These are phyloP conservation scores for Loxodes magnus DNA, from an alignment of 73 alveolate genomes.

Conservation along the genomic window DNA sequence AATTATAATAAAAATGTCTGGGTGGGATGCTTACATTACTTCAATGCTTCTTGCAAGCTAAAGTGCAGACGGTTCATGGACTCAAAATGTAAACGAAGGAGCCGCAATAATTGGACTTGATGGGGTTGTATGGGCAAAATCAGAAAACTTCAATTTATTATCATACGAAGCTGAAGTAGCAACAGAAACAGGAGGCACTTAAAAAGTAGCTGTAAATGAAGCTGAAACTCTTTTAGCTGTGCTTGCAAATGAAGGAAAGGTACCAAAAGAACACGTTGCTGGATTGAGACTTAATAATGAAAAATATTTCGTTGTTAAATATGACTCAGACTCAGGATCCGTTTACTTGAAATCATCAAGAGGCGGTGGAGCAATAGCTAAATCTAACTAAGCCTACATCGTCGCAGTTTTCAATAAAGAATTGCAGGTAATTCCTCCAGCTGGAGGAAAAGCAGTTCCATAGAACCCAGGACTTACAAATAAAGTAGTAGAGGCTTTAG, in stretches of 20 bases:
- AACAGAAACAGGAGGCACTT: too few relatives aligned
- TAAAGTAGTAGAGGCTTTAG: background rate
- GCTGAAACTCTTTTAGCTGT: background rate
- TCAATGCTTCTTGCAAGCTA: too few relatives aligned
- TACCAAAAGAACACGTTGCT: background rate
- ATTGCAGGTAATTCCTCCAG: background rate
- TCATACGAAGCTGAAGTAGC: too few relatives aligned
- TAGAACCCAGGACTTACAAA: background rate
- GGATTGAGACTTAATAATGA: background rate
- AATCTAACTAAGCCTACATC: background rate
- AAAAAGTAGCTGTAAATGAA: background rate
- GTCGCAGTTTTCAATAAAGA: background rate
- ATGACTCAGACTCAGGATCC: background rate
- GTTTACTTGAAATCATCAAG: background rate
- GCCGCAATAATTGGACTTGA: too few relatives aligned
- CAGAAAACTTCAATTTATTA: too few relatives aligned
- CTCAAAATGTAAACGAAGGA: too few relatives aligned
- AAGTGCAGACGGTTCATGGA: too few relatives aligned
- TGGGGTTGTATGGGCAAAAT: too few relatives aligned
- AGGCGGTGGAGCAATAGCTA: background rate
- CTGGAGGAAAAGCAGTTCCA: background rate
- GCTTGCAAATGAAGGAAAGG: background rate
- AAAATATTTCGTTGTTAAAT: background rate
- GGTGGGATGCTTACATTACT: too few relatives aligned
- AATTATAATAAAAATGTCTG: too few relatives aligned